Base-by-base conservation (phyloP, 345 rosid species). In the Melaleuca quinquenervia region DNA sequence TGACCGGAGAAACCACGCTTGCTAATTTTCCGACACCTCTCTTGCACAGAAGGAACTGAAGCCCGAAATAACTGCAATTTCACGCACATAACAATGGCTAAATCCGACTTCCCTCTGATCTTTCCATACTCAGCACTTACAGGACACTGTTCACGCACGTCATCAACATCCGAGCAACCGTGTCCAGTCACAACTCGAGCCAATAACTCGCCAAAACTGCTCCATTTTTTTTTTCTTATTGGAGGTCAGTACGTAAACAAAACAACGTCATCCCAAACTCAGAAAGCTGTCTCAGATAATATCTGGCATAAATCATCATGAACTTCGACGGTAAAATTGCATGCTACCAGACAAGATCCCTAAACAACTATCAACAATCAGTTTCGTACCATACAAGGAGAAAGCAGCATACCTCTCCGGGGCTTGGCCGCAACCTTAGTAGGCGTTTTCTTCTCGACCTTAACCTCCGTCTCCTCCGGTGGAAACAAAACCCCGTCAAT, bases 401-500 rank as follows among this genome's bases (percentile, higher is more conserved):
- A 84, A 82, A 45, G 50, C 51, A 87, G 15, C 54, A 74, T 90
- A 92, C 94, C 94, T 92, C 94, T 91, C 82, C 92, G 88, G 50
- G 88, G 87, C 84, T 87, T 90, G 41, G 90, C 64, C 6, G 83
- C 90, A 48, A 88, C 90, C 84, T 87, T 91, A 18, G 64, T 87
- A 60, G 78, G 83, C 86, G 50, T 50, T 26, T 83, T 83, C 84
- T 83, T 83, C 84, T 83, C 84, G 11, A 87, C 15, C 70, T 83
- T 84, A 82, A 7, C 84, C 29, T 44, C 87, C 26, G 82, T 44
- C 84, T 82, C 92, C 48, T 84, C 88, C 62, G 45, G 76, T 14
- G 93, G 91, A 64, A 91, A 89, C 87, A 92, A 62, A 58, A 92
- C 92, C 85, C 93, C 92, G 41, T 92, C 93, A 44, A 92, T 87